Conservation (phyloP, 2,329 filamentous ascomycete species). For the Neofusicoccum sp. region DNA sequence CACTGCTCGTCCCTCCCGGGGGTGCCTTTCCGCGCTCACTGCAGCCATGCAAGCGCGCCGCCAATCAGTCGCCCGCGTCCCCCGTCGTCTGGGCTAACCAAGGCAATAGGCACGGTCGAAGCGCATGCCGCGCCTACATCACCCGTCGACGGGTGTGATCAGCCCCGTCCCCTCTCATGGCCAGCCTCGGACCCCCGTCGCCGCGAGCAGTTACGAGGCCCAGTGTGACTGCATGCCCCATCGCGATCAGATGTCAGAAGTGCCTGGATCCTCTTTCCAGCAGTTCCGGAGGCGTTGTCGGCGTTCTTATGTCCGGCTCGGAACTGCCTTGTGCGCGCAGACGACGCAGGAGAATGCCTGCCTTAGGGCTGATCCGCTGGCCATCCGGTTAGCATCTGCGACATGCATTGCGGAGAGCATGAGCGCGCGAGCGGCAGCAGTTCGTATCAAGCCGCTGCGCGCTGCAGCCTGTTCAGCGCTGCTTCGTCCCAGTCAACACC, state of each 20-base stretch:
- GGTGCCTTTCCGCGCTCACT: conserved; percentile 13
- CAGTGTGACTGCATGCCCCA: neutral
- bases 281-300: neutral
- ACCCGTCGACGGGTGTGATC: conserved; percentile 6
- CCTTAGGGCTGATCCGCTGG: neutral
- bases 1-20: neutral
- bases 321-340: neutral
- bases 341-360: neutral
- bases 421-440: neutral
- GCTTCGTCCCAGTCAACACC: neutral
- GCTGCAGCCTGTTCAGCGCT: conserved; percentile 1
- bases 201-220: neutral
- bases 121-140: conserved; percentile 14
- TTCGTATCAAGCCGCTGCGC: conserved; percentile 10
- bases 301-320: neutral
- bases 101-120: conserved; percentile 1
- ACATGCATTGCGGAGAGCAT: conserved; percentile 5
- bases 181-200: neutral
- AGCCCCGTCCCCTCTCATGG: neutral
- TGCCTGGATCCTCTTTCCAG: neutral
- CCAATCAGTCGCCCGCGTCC: neutral
- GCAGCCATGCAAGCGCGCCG: conserved; percentile 3
- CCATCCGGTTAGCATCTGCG: conserved; percentile 6
- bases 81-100: neutral
- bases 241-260: conserved; percentile 2